phyloP scores from a whole-genome alignment of 1,284 basidiomycete genomes.

The Ustilago cynodontis region DNA sequence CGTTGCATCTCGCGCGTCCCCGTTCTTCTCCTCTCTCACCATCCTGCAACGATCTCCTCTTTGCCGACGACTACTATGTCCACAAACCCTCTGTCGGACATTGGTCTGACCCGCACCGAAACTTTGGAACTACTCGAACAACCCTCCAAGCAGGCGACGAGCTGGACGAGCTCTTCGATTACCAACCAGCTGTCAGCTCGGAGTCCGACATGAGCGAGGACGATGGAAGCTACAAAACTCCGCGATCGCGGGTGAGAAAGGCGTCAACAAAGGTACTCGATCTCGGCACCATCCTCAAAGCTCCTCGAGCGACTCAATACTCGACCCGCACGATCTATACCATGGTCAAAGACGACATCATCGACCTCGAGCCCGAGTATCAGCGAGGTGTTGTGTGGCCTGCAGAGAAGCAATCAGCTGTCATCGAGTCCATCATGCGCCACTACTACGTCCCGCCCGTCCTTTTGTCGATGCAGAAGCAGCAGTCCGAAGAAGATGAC shows the following conservation, averaged over 20 bases:
- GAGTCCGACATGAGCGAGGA: slow-evolving; percentile 23
- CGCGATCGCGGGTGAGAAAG: slow-evolving; percentile 6
- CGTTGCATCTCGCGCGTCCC: background rate
- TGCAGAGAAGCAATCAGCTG: slow-evolving; percentile 47
- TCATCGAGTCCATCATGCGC: slow-evolving; percentile 58
- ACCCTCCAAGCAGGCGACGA: slow-evolving; percentile 21
- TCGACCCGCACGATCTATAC: slow-evolving; percentile 34
- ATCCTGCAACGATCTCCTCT: background rate
- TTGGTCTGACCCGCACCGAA: background rate
- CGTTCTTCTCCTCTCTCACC: background rate
- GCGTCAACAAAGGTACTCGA: slow-evolving; percentile 57
- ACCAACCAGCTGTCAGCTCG: slow-evolving; percentile 9
- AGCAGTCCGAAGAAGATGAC: slow-evolving; percentile 16
- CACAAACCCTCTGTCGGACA: background rate
- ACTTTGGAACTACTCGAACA: background rate
- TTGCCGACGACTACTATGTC: background rate
- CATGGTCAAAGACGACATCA: slow-evolving; percentile 39
- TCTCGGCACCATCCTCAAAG: slow-evolving; percentile 37
- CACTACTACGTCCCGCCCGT: slow-evolving; percentile 61
- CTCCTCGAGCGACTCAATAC: slow-evolving; percentile 34
- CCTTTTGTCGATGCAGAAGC: slow-evolving; percentile 39
- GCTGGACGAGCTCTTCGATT: slow-evolving; percentile 48
- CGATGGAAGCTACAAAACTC: slow-evolving; percentile 15
- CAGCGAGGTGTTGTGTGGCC: slow-evolving; percentile 60
- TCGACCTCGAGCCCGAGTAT: slow-evolving; percentile 60